These are phyloP conservation scores for Hymenoscyphus fraxineus DNA, from an alignment of 2,329 filamentous ascomycete genomes.

Conservation along the genomic window DNA sequence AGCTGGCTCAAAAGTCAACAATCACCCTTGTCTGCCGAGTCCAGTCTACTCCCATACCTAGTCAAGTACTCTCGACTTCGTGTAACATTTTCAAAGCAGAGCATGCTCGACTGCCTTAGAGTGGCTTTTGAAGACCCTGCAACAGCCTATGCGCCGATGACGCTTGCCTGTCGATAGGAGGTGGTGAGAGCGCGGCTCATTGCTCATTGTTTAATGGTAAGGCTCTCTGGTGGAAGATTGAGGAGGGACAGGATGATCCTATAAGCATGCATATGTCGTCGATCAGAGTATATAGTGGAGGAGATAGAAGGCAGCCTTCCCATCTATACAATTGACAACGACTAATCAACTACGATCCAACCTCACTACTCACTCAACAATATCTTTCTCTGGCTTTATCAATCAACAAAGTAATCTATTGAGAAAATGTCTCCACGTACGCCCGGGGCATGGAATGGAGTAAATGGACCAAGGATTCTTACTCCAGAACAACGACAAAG, in stretches of 20 bases:
- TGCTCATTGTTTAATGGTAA: constrained; percentile 1
- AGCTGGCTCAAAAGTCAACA: not conserved
- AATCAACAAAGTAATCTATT: not conserved
- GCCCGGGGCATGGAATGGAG: constrained; percentile 14
- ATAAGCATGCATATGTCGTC: not conserved
- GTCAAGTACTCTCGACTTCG: not conserved
- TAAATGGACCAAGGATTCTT: constrained; percentile 16
- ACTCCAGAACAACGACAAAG: constrained; percentile 15
- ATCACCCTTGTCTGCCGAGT: not conserved
- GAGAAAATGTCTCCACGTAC: constrained; percentile 8
- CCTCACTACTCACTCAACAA: not conserved
- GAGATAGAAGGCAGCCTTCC: not conserved
- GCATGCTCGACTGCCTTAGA: constrained; percentile 1
- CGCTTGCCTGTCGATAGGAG: not conserved
- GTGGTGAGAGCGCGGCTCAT: constrained; percentile 3
- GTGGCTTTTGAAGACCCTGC: constrained; percentile 3
- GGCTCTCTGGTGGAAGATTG: not conserved
- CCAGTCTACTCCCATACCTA: not conserved
- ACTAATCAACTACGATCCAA: not conserved
- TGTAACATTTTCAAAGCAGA: not conserved
- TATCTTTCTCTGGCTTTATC: not conserved
- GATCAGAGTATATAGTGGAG: not conserved
- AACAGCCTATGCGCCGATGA: not conserved
- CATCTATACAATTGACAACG: not conserved
- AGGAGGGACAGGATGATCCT: constrained; percentile 3